A percentile compares a stretch with the other conserved stretches of the same genome.
Conservation (phyloP, 2,329 filamentous ascomycete genomes). For the Colletotrichum sp. region DNA sequence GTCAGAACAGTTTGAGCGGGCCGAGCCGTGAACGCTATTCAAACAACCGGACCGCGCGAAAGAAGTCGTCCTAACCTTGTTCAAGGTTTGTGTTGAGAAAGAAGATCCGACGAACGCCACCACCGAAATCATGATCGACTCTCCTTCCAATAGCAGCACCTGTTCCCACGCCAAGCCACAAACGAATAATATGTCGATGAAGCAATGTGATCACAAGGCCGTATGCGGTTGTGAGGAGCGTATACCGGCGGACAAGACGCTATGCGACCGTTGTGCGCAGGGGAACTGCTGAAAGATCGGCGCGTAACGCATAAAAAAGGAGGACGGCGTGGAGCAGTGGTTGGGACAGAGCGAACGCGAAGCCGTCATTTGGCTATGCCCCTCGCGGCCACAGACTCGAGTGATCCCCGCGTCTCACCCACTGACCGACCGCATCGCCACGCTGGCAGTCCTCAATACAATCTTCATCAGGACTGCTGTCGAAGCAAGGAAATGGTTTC, state of each 20-base stretch:
- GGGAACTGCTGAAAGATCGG: conserved; percentile 1
- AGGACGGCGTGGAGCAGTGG: neutral
- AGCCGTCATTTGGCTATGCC: neutral
- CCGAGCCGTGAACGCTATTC: conserved; percentile 19
- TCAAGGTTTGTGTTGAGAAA: neutral
- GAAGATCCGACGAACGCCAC: neutral
- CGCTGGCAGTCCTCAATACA: neutral
- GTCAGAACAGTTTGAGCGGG: conserved; percentile 12
- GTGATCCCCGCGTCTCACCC: neutral
- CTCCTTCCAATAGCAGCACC: neutral
- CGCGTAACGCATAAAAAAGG: neutral
- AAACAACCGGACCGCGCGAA: neutral
- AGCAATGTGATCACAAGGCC: conserved; percentile 23
- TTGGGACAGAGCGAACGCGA: neutral
- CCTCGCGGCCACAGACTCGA: neutral
- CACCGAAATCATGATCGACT: neutral
- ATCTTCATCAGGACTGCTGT: neutral
- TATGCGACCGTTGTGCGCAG: conserved; percentile 20
- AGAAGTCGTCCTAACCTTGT: neutral
- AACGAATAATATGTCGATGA: conserved; percentile 20
- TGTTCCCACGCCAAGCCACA: neutral
- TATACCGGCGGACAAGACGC: conserved; percentile 21
- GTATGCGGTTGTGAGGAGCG: conserved; percentile 21
- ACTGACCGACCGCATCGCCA: neutral
- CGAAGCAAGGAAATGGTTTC: neutral